A percentile compares a stretch with the other conserved stretches of the same genome.
Evolutionary conservation across 495 filamentous ascomycete species (phyloP).

Genomic region (Podospora anserina): DNA sequence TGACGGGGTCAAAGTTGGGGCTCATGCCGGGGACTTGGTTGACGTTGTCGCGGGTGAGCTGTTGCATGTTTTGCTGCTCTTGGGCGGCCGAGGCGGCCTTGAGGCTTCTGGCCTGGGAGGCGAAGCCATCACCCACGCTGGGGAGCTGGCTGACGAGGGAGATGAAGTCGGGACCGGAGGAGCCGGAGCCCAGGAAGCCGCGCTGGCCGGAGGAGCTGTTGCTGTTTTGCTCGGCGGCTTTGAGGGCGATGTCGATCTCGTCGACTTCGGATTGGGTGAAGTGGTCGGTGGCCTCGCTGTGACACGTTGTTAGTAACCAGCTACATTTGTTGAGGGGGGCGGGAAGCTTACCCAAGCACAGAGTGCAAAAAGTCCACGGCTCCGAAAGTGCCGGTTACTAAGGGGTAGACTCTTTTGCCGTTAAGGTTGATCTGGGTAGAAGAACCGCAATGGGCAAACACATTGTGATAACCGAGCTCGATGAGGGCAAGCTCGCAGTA

Average conservation of each 20-base stretch:
- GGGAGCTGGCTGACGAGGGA: constrained; percentile 74
- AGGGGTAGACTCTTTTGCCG: constrained; percentile 74
- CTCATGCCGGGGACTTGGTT: constrained; percentile 63
- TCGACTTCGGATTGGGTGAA: constrained; percentile 95
- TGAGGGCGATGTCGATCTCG: constrained; percentile 75
- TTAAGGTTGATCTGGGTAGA: constrained; percentile 67
- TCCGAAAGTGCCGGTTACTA: constrained; percentile 89
- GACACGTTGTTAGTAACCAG: neutral
- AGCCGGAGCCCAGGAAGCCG: constrained; percentile 41
- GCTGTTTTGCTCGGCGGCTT: constrained; percentile 46
- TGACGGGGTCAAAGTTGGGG: constrained; percentile 75
- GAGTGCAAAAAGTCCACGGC: constrained; percentile 96
- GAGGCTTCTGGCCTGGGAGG: constrained; percentile 73
- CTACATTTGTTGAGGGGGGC: neutral
- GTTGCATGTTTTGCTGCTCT: constrained; percentile 54
- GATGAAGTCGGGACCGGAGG: constrained; percentile 56
- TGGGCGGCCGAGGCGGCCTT: constrained; percentile 72
- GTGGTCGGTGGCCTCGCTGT: constrained; percentile 82
- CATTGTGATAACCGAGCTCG: constrained; percentile 75
- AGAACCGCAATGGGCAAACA: constrained; percentile 84
- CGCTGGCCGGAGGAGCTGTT: constrained; percentile 31
- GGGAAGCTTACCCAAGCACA: constrained; percentile 63
- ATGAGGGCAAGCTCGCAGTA: constrained; percentile 85
- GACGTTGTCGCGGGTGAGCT: constrained; percentile 32
- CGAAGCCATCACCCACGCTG: constrained; percentile 65